Percentiles rank a stretch among this genome's conserved stretches.
phyloP scores from a whole-genome alignment of 1,284 basidiomycete species.

The Polyporus tsugae region DNA sequence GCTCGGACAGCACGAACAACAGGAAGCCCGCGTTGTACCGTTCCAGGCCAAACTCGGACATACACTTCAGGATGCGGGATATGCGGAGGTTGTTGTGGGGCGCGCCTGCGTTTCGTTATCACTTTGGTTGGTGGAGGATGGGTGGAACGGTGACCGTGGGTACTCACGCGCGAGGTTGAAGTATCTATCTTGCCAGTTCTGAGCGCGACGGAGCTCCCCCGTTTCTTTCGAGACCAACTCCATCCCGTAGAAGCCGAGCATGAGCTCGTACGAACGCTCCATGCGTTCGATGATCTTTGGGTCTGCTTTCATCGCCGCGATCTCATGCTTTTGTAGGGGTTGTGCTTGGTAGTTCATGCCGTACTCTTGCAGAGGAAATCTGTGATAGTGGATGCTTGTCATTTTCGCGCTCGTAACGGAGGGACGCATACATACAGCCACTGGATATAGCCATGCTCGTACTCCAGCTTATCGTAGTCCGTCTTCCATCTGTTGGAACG shows the following conservation, averaged over 20 bases:
- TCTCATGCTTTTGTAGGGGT: constrained; percentile 72
- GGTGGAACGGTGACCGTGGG: neutral
- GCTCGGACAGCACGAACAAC: constrained; percentile 73
- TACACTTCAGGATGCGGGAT: constrained; percentile 78
- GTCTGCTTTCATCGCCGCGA: constrained; percentile 64
- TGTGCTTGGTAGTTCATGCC: constrained; percentile 76
- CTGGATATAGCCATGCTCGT: constrained; percentile 77
- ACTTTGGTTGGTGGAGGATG: neutral
- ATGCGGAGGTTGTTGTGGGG: constrained; percentile 82
- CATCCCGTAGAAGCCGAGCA: constrained; percentile 83
- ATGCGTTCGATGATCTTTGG: constrained; percentile 59
- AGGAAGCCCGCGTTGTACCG: constrained; percentile 71
- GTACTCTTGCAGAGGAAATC: constrained; percentile 73
- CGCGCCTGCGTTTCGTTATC: constrained; percentile 50
- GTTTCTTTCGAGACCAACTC: constrained; percentile 61
- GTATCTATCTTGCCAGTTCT: constrained; percentile 59
- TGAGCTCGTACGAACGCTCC: constrained; percentile 68
- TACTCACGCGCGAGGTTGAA: constrained; percentile 72
- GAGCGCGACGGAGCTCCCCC: constrained; percentile 58
- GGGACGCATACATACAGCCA: constrained; percentile 65
- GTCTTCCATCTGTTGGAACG: constrained; percentile 61
- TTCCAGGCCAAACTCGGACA: constrained; percentile 74
- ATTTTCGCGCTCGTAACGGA: neutral
- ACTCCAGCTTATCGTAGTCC: constrained; percentile 69
- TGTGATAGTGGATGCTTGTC: constrained; percentile 35